Evolutionary conservation across 1,284 basidiomycete species (phyloP).

Genomic region (Wolfiporia cocos): DNA sequence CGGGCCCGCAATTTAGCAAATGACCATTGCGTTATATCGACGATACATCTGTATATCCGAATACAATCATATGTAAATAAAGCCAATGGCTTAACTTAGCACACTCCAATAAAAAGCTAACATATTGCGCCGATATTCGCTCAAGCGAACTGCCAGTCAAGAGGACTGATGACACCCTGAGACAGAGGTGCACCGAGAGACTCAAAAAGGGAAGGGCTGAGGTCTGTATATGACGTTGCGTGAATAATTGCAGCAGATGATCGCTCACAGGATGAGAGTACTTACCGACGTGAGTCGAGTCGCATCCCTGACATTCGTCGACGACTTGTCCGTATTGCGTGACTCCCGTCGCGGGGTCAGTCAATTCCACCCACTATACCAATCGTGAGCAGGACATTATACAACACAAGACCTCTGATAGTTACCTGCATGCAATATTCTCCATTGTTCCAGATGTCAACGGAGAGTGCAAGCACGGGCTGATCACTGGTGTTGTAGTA

Average conservation of each 20-base stretch:
- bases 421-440: slow-evolving; percentile 28
- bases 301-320: slow-evolving; percentile 29
- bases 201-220: slow-evolving; percentile 18
- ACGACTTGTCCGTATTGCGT: no score
- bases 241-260: background rate
- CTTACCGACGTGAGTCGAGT: slow-evolving; percentile 26
- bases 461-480: slow-evolving; percentile 33
- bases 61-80: no score
- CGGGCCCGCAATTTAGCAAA: no score
- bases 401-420: background rate
- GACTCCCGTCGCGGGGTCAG: no score
- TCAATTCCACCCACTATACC: slow-evolving; percentile 24
- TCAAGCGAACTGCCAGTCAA: slow-evolving; percentile 16
- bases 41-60: no score
- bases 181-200: slow-evolving; percentile 12
- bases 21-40: no score
- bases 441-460: slow-evolving; percentile 27
- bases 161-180: slow-evolving; percentile 12
- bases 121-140: no score
- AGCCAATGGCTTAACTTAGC: no score
- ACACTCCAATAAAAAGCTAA: no score
- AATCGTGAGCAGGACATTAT: slow-evolving; percentile 18
- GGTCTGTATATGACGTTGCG: slow-evolving; percentile 6
- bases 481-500: slow-evolving; percentile 27
- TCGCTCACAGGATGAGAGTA: background rate